These are phyloP conservation scores for Irpex lacteus DNA, from an alignment of 1,284 basidiomycete species.

Conservation along the genomic window DNA sequence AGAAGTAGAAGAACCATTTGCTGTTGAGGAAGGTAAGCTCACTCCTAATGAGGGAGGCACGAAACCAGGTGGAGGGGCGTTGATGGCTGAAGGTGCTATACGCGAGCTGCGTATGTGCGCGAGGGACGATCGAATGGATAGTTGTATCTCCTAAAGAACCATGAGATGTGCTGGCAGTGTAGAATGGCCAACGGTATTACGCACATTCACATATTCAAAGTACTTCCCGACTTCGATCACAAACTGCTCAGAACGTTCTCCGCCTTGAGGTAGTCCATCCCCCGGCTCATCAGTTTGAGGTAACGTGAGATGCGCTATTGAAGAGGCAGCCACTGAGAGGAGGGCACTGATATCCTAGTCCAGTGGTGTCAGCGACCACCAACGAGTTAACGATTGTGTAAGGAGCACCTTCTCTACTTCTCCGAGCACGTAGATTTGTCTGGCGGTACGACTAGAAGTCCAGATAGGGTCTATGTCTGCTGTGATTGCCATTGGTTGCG, in stretches of 20 bases:
- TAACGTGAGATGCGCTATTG: slow-evolving; percentile 71
- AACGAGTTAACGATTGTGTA: background rate
- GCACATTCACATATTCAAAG: slow-evolving; percentile 75
- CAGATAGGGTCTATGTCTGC: slow-evolving; percentile 60
- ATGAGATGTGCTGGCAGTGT: background rate
- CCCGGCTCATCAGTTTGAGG: slow-evolving; percentile 71
- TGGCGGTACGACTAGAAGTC: slow-evolving; percentile 75
- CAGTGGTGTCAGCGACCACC: background rate
- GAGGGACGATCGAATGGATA: slow-evolving; percentile 69
- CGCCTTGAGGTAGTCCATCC: slow-evolving; percentile 69
- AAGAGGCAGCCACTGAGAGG: slow-evolving; percentile 69
- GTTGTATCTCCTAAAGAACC: slow-evolving; percentile 59
- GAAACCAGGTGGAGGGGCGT: slow-evolving; percentile 68
- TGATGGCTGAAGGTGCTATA: slow-evolving; percentile 78
- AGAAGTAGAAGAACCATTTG: slow-evolving; percentile 18
- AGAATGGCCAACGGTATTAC: too few species aligned
- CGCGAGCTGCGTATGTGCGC: slow-evolving; percentile 80
- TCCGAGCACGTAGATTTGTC: slow-evolving; percentile 78
- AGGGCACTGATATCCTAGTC: slow-evolving; percentile 70
- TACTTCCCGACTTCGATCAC: slow-evolving; percentile 81
- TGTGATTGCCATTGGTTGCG: background rate
- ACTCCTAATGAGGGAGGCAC: slow-evolving; percentile 74
- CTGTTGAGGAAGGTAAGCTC: slow-evolving; percentile 51
- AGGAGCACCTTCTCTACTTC: slow-evolving; percentile 71
- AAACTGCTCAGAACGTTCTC: slow-evolving; percentile 79